These are phyloP conservation scores for Dendrothele bispora DNA, from an alignment of 768 basidiomycete genomes.

Conservation along the genomic window DNA sequence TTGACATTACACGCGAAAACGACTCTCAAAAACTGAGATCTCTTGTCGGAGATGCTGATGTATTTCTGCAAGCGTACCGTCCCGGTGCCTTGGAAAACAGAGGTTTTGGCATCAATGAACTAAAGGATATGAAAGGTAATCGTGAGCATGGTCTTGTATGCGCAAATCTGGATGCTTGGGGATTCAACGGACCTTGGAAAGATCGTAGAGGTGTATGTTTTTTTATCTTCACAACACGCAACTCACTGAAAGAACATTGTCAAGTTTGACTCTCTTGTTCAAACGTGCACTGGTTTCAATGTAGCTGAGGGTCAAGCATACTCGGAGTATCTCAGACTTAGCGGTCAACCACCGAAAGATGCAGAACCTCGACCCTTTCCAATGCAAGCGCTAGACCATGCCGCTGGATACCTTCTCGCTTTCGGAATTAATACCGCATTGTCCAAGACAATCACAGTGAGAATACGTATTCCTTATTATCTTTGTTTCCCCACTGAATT, in stretches of 20 bases:
- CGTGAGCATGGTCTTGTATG: slow-evolving; percentile 48
- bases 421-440: slow-evolving; percentile 60
- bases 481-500: neutral
- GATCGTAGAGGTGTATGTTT: slow-evolving; percentile 47
- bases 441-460: slow-evolving; percentile 49
- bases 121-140: slow-evolving; percentile 26
- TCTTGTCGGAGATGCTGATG: slow-evolving; percentile 46
- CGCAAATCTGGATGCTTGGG: slow-evolving; percentile 56
- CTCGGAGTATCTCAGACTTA: slow-evolving; percentile 27
- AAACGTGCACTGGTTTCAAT: slow-evolving; percentile 63
- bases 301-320: slow-evolving; percentile 54
- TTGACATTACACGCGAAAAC: slow-evolving; percentile 40
- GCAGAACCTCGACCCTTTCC: slow-evolving; percentile 40
- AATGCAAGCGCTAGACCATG: slow-evolving; percentile 61
- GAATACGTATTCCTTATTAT: slow-evolving; percentile 9
- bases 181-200: slow-evolving; percentile 58
- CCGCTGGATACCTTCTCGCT: slow-evolving; percentile 57
- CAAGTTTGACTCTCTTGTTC: slow-evolving; percentile 68
- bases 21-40: slow-evolving; percentile 32
- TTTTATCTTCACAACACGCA: neutral
- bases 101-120: slow-evolving; percentile 46
- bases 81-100: slow-evolving; percentile 47
- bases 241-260: slow-evolving; percentile 4
- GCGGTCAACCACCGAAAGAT: slow-evolving; percentile 7
- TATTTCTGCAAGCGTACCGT: slow-evolving; percentile 63